These are phyloP conservation scores for Neurospora sp. DNA, from an alignment of 495 filamentous ascomycete species.

Conservation along the genomic window DNA sequence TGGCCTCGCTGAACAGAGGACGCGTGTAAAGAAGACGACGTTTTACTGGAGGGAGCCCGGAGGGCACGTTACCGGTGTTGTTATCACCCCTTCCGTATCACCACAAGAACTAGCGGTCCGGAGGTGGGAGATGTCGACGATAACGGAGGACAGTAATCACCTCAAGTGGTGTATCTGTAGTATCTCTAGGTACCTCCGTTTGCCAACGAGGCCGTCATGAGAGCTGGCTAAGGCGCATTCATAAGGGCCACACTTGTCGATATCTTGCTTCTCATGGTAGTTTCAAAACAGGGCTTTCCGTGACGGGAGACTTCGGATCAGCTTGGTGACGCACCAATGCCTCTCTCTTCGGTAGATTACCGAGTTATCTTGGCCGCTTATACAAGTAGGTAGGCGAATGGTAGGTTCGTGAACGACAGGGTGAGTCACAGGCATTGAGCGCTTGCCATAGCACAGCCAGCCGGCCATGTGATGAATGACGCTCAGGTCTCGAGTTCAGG, in stretches of 20 bases:
- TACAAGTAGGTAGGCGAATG: neutral
- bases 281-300: neutral
- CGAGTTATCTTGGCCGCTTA: neutral
- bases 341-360: neutral
- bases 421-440: neutral
- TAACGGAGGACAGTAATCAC: neutral
- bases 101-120: neutral
- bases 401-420: neutral
- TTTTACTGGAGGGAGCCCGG: neutral
- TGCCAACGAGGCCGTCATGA: neutral
- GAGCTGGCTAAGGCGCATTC: neutral
- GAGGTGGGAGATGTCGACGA: neutral
- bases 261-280: neutral
- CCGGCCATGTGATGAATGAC: neutral
- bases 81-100: neutral
- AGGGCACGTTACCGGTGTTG: neutral
- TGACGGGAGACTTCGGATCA: neutral
- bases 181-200: neutral
- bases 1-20: neutral
- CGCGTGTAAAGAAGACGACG: neutral
- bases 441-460: neutral
- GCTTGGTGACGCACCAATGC: neutral
- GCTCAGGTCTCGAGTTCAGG: neutral
- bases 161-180: neutral
- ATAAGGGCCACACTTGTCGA: neutral